Evolutionary conservation across 129 eudicot genomes (phyloP).

Genomic region (Flaveria linearis): DNA sequence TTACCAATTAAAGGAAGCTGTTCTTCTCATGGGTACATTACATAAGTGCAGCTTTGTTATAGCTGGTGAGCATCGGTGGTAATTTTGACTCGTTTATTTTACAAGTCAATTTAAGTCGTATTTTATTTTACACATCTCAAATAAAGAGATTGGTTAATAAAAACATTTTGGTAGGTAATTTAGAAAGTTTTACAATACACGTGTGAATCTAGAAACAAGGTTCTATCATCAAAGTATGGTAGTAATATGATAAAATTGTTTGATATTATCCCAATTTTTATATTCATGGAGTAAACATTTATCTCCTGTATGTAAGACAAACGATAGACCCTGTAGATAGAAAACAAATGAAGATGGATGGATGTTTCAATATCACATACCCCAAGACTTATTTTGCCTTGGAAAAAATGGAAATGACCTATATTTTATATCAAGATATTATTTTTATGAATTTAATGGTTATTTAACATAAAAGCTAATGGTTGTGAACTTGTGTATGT

Average conservation of each 20-base stretch:
- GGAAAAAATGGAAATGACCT: background rate
- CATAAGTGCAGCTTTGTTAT: constrained; percentile 19
- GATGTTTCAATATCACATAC: background rate
- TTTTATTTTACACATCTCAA: background rate
- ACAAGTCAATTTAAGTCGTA: background rate
- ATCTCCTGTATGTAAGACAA: background rate
- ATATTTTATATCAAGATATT: background rate
- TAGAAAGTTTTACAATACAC: no score
- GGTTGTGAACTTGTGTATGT: no score
- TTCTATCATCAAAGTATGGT: background rate
- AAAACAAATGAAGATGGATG: background rate
- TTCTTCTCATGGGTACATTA: constrained; percentile 26
- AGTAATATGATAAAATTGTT: background rate
- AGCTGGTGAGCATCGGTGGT: background rate
- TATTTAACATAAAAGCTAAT: no score
- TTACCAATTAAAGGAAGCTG: background rate
- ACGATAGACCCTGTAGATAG: background rate
- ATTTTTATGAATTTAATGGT: no score
- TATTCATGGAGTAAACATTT: background rate
- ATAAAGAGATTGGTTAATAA: background rate
- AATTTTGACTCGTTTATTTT: background rate
- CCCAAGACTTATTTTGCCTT: background rate
- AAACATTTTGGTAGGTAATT: no score
- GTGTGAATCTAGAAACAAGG: no score
- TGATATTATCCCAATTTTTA: background rate